A percentile compares a stretch with the other conserved stretches of the same genome.
These are phyloP conservation scores for Leishmania aethiopica DNA, from an alignment of 208 protist genomes.

Conservation along the genomic window DNA sequence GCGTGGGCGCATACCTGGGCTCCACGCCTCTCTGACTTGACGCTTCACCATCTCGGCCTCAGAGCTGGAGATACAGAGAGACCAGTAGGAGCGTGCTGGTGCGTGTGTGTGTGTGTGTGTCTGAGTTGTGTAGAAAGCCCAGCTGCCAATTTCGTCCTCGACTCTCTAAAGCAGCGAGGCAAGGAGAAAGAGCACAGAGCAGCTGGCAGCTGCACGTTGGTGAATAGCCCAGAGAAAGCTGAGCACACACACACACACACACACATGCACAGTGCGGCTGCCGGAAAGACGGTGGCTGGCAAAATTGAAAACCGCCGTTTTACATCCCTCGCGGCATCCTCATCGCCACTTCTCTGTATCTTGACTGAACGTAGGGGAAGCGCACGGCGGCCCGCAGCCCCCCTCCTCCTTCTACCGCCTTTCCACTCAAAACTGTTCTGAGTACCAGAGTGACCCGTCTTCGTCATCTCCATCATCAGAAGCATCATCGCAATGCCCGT, in stretches of 20 bases:
- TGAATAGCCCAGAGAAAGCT: neutral
- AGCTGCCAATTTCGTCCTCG: neutral
- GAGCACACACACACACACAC: neutral
- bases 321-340: neutral
- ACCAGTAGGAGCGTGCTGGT: neutral
- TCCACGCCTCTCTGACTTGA: neutral
- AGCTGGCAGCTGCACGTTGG: neutral
- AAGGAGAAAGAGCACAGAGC: neutral
- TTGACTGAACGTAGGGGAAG: neutral
- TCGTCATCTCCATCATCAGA: constrained; percentile 1
- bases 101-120: neutral
- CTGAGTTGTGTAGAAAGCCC: neutral
- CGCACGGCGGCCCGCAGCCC: neutral
- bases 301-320: neutral
- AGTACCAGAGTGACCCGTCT: neutral
- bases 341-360: neutral
- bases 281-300: neutral
- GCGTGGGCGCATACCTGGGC: neutral
- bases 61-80: neutral
- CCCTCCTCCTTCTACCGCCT: neutral
- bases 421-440: constrained; percentile 5
- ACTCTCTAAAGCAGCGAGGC: neutral
- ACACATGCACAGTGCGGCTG: neutral
- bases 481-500: neutral
- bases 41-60: neutral